Evolutionary conservation across 2,329 filamentous ascomycete species (phyloP), one percentile per base, ranked within the genome.

Genomic region (Onygenales sp.): DNA sequence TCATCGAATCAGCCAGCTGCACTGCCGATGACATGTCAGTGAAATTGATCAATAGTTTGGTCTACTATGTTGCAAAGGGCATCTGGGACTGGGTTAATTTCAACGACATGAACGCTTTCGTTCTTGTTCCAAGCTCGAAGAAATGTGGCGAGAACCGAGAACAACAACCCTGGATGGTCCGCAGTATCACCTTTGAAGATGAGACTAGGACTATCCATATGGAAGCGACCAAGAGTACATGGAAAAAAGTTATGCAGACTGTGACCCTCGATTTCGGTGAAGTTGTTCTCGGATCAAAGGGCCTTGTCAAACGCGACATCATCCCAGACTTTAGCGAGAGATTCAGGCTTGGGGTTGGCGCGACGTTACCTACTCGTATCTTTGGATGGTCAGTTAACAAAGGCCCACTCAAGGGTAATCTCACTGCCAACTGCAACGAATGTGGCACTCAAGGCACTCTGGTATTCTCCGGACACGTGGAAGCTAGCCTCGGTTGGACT

Each of bases 1-100:
- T 43, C 5, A 39, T 54, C 8, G 36, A 51, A 17, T 54, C 52
- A 1, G 52, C 46, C 46, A 54, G 33, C 46, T 54, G 52, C 38
- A 43, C 14, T 21, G 41, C 47, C 6, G 31, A 44, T 14, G 41
- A 50, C 13, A 51, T 43, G 27, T 51, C 49, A 8, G 13, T 54
- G 13, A 43, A 50, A 41, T 54, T 54, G 21, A 54, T 35, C 11
- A 14, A 50, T 17, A 17, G 21, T 9, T 21, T 54, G 13, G 41
- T 54, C 39, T 54, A 50, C 39, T 31, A 42, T 38, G 52, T 46
- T n/a, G 47, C 41, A 9, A 54, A 54, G 21, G 43, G 50, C 36
- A 35, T 31, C 21, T 54, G 52, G 52, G 33, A 50, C 7, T 54
- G 52, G 52, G 52, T 54, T 35, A 54, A 54, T 33, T 54, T 50